phyloP scores from a whole-genome alignment of 2,329 filamentous ascomycete species.

The Tolypocladium paradoxum region DNA sequence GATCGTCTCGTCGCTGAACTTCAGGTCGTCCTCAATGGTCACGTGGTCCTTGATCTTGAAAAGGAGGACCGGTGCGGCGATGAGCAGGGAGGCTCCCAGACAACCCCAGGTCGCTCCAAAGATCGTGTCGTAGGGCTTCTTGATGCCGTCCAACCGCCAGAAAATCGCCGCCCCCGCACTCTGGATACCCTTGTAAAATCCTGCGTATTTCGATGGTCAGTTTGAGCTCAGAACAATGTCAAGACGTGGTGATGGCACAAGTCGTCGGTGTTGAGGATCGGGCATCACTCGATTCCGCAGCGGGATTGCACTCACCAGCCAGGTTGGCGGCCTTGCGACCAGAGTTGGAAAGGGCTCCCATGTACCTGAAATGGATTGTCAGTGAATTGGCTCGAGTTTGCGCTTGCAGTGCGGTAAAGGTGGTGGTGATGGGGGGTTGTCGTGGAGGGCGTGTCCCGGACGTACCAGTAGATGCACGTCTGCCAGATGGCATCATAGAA shows the following conservation, averaged over 20 bases:
- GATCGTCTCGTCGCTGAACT: conserved; percentile 73
- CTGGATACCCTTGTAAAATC: conserved; percentile 75
- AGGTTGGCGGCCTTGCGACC: conserved; percentile 81
- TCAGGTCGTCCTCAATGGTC: conserved; percentile 69
- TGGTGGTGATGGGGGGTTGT: not conserved
- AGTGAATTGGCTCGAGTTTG: not conserved
- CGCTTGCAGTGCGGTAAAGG: not conserved
- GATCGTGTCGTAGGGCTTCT: conserved; percentile 53
- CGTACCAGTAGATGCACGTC: conserved; percentile 84
- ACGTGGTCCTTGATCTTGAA: conserved; percentile 73
- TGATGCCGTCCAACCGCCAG: conserved; percentile 22
- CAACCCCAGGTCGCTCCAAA: conserved; percentile 67
- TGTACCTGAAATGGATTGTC: conserved; percentile 48
- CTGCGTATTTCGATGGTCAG: conserved; percentile 30
- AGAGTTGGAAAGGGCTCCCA: conserved; percentile 89
- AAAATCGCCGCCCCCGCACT: conserved; percentile 56
- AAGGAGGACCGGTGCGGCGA: conserved; percentile 71
- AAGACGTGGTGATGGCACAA: not conserved
- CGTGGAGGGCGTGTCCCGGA: conserved; percentile 27
- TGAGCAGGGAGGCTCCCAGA: conserved; percentile 59
- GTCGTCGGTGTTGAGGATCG: not conserved
- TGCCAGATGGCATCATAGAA: conserved; percentile 88
- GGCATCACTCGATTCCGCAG: not conserved
- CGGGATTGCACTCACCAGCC: not conserved
- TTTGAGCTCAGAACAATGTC: not conserved